A percentile compares a stretch with the other conserved stretches of the same genome.
Evolutionary conservation across 75 land plant species (phyloP).

Genomic region (Selaginella moellendorffii): DNA sequence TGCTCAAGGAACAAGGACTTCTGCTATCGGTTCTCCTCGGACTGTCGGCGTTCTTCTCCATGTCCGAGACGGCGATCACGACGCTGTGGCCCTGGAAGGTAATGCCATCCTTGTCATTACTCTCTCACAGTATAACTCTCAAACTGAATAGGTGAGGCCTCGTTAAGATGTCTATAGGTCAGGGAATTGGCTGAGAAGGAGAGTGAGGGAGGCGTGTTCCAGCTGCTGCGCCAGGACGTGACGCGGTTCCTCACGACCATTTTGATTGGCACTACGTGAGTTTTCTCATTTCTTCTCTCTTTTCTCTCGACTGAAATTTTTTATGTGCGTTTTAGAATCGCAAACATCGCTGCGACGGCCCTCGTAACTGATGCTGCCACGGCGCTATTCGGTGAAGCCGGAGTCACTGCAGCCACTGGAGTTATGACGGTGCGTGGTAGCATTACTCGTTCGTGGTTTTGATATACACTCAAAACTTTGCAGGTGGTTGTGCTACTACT

Average conservation of each 20-base stretch:
- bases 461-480: no score
- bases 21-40: slow-evolving; percentile 53
- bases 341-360: slow-evolving; percentile 79
- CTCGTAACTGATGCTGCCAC: slow-evolving; percentile 81
- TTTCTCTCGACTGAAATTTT: no score
- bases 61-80: slow-evolving; percentile 93
- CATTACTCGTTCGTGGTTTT: no score
- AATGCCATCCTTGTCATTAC: not conserved
- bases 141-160: not conserved
- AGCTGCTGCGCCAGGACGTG: slow-evolving; percentile 77
- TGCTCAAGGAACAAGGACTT: slow-evolving; percentile 76
- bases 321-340: no score
- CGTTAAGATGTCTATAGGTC: slow-evolving; percentile 30
- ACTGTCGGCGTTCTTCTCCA: slow-evolving; percentile 86
- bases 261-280: slow-evolving; percentile 85
- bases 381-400: slow-evolving; percentile 88
- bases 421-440: slow-evolving; percentile 69
- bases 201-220: slow-evolving; percentile 65
- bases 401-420: slow-evolving; percentile 88
- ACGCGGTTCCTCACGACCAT: slow-evolving; percentile 91
- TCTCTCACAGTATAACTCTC: not conserved
- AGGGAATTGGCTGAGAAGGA: slow-evolving; percentile 93
- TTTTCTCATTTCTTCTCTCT: no score
- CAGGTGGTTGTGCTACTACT: slow-evolving; percentile 84
- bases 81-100: slow-evolving; percentile 99